A percentile compares a stretch with the other conserved stretches of the same genome.
Evolutionary conservation across 768 basidiomycete species (phyloP).

Genomic region (Naganishia vaughanmartiniae): DNA sequence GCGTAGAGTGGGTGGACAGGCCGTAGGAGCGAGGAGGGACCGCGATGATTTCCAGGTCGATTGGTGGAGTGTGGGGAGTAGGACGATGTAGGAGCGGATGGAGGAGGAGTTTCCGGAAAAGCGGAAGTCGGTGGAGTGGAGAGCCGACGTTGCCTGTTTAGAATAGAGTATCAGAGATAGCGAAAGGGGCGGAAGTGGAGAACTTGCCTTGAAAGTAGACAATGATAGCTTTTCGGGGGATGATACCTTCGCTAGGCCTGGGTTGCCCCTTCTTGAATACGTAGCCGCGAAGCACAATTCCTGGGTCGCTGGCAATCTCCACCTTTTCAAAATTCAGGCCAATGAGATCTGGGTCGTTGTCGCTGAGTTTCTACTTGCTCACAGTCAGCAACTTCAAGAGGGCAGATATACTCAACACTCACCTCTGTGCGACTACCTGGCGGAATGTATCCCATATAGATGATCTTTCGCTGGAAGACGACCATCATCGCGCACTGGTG

Average conservation of each 20-base stretch:
- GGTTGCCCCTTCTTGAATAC: constrained; percentile 30
- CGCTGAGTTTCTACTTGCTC: constrained; percentile 1
- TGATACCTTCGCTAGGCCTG: constrained; percentile 30
- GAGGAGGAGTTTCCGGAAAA: constrained; percentile 52
- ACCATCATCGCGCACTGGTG: constrained; percentile 57
- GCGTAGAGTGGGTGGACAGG: constrained; percentile 54
- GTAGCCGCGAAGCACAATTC: constrained; percentile 9
- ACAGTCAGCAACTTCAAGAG: neutral
- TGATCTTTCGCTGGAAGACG: constrained; percentile 58
- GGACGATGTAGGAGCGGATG: constrained; percentile 16
- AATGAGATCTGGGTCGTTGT: constrained; percentile 37
- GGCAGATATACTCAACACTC: neutral
- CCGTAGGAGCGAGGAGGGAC: constrained; percentile 60
- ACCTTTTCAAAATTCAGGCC: constrained; percentile 49
- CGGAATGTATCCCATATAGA: constrained; percentile 56
- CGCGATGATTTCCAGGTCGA: constrained; percentile 50
- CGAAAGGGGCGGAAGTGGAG: neutral
- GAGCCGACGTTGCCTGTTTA: constrained; percentile 58
- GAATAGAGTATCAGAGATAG: neutral
- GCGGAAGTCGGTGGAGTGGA: constrained; percentile 56
- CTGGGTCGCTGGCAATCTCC: constrained; percentile 35
- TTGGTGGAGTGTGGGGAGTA: neutral
- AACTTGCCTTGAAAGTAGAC: constrained; percentile 53
- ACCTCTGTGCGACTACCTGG: constrained; percentile 29
- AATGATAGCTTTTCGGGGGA: constrained; percentile 43